Evolutionary conservation across 2,329 filamentous ascomycete genomes (phyloP).

Genomic region (Pseudocercospora crystallina): DNA sequence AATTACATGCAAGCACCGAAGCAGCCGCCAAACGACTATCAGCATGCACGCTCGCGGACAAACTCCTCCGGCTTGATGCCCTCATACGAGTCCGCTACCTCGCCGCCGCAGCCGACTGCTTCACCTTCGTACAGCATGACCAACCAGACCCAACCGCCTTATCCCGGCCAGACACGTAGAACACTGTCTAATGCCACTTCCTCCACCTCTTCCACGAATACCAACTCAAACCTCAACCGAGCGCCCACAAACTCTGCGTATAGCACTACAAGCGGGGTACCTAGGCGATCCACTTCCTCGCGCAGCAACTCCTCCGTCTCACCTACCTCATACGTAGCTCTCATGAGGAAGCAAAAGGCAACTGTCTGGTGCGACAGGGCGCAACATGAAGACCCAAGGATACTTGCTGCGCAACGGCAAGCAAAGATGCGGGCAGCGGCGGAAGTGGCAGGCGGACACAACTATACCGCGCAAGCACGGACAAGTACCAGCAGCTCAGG

Average conservation of each 20-base stretch:
- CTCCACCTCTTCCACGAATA: slow-evolving; percentile 63
- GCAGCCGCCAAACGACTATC: slow-evolving; percentile 28
- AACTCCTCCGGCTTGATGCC: slow-evolving; percentile 29
- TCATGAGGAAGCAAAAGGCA: slow-evolving; percentile 95
- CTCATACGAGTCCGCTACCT: slow-evolving; percentile 24
- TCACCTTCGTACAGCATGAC: slow-evolving; percentile 25
- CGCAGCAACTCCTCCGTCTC: slow-evolving; percentile 62
- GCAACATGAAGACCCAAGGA: slow-evolving; percentile 84
- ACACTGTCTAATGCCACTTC: slow-evolving; percentile 69
- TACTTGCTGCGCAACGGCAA: slow-evolving; percentile 77
- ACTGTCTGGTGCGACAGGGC: slow-evolving; percentile 97
- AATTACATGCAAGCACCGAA: slow-evolving; percentile 13
- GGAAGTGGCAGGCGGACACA: slow-evolving; percentile 70
- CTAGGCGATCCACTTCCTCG: slow-evolving; percentile 74
- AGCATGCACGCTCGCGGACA: slow-evolving; percentile 49
- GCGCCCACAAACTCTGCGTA: slow-evolving; percentile 47
- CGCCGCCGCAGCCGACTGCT: slow-evolving; percentile 20
- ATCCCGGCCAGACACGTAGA: slow-evolving; percentile 40
- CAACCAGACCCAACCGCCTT: slow-evolving; percentile 15
- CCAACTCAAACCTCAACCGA: slow-evolving; percentile 39
- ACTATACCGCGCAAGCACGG: slow-evolving; percentile 28
- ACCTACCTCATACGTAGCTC: slow-evolving; percentile 81
- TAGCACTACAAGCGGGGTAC: slow-evolving; percentile 37
- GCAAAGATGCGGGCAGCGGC: slow-evolving; percentile 83
- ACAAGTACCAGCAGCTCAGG: slow-evolving; percentile 37